Percentiles rank a stretch among this genome's conserved stretches.
Evolutionary conservation across 306 rosid species (phyloP).

Genomic region (Vigna radiata): DNA sequence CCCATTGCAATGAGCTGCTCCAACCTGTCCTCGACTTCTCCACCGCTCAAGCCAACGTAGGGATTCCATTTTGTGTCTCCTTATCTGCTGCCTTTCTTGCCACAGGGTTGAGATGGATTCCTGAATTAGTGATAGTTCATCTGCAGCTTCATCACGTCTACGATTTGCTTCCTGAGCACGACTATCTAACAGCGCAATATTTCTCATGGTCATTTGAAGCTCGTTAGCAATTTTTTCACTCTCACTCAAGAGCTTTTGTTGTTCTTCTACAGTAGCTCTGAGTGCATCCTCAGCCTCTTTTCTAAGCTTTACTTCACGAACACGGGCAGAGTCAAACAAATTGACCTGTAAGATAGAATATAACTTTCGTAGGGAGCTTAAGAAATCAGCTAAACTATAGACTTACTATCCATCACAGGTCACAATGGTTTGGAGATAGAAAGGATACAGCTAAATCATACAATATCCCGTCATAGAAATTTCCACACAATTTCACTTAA

Average conservation of each 20-base stretch:
- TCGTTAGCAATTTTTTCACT: constrained; percentile 56
- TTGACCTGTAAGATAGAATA: constrained; percentile 56
- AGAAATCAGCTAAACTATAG: constrained; percentile 14
- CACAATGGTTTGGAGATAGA: not conserved
- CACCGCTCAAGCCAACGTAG: constrained; percentile 76
- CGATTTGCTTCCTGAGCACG: constrained; percentile 62
- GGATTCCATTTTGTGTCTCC: constrained; percentile 71
- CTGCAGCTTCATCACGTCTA: constrained; percentile 64
- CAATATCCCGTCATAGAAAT: constrained; percentile 8
- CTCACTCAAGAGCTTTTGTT: constrained; percentile 61
- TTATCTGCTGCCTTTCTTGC: constrained; percentile 72
- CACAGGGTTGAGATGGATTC: constrained; percentile 68
- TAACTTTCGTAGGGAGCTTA: constrained; percentile 11
- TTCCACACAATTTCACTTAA: constrained; percentile 2
- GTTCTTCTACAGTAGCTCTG: constrained; percentile 56
- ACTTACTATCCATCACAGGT: constrained; percentile 21
- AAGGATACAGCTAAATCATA: constrained; percentile 5
- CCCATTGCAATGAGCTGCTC: constrained; percentile 54
- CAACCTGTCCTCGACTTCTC: constrained; percentile 63
- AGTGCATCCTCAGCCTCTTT: constrained; percentile 65
- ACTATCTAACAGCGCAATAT: constrained; percentile 66
- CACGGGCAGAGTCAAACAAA: constrained; percentile 58
- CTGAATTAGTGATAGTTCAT: constrained; percentile 66
- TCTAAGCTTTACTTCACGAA: constrained; percentile 61
- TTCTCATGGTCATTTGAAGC: constrained; percentile 69